Evolutionary conservation across 306 rosid genomes (phyloP).

Genomic region (Cucurbita ficifolia): DNA sequence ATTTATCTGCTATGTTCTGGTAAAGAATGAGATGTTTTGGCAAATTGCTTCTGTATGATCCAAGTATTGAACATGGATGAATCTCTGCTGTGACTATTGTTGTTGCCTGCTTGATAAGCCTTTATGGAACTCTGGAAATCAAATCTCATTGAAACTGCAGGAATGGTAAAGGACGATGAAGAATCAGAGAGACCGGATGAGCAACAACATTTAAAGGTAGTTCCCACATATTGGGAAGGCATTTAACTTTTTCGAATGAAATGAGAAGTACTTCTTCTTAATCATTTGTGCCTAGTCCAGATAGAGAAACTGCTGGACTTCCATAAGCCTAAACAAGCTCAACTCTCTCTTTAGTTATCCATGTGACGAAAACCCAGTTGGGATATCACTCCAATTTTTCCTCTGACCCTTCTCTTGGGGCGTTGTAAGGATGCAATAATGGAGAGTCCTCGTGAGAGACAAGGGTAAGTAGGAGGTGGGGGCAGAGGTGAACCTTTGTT

Average conservation of each 20-base stretch:
- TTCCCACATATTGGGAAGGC: neutral
- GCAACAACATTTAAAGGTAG: neutral
- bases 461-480: neutral
- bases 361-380: neutral
- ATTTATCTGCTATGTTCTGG: neutral
- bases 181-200: conserved; percentile 11
- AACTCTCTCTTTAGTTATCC: neutral
- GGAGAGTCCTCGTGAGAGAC: neutral
- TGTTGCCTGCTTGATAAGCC: neutral
- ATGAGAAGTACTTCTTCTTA: neutral
- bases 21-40: neutral
- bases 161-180: conserved; percentile 24
- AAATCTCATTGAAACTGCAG: conserved; percentile 4
- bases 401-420: neutral
- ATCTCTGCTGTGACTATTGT: neutral
- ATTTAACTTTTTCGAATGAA: neutral
- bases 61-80: neutral
- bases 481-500: neutral
- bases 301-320: neutral
- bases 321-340: neutral
- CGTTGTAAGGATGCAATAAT: neutral
- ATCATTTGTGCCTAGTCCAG: neutral
- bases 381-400: neutral
- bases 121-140: neutral
- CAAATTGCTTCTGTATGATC: neutral